Evolutionary conservation across 306 rosid genomes (phyloP), one percentile per base, ranked within the genome.

Genomic region (Malus domestica): DNA sequence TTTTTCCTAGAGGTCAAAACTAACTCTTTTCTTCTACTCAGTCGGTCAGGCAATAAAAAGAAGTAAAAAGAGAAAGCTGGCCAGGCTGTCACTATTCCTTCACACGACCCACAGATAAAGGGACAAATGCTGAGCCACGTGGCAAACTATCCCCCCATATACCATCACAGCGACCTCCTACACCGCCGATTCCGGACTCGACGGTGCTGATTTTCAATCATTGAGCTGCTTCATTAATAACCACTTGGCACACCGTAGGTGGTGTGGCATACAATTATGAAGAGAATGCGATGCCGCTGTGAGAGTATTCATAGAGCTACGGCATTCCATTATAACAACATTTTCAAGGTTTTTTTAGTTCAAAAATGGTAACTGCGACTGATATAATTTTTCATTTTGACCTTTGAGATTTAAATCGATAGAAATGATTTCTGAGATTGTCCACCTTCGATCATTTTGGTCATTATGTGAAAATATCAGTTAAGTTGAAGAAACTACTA

Each of bases 31-130:
- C 20, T 61, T 8, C 67, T 14, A 9, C 33, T 32, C 23, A 8
- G 25, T 5, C 12, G 8, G 20, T 25, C 68, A 32, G 45, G 4
- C 52, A 38, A 33, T 65, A 65, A 65, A 16, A 65, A 51, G 55
- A 33, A 65, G 44, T 7, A 65, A 65, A 65, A 16, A 7, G 63
- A 54, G 65, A 79, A 57, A 66, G 54, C 66, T 68, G 68, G 83
- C 83, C 85, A 89, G 89, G 75, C 89, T 89, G 91, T 85, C 88
- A 81, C 81, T 14, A 22, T 15, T 46, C 63, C 42, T 11, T 57
- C 49, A 8, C 14, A 19, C 9, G 68, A 16, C 60, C 72, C 77
- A 1, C 18, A 49, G 16, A 19, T 11, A 55, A 49, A 11, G 14
- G 69, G 51, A 51, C 61, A 67, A 13, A 23, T 14, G 15, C 20